Conservation (phyloP, 2,329 filamentous ascomycete genomes). For the Colletotrichum tropicicola region DNA sequence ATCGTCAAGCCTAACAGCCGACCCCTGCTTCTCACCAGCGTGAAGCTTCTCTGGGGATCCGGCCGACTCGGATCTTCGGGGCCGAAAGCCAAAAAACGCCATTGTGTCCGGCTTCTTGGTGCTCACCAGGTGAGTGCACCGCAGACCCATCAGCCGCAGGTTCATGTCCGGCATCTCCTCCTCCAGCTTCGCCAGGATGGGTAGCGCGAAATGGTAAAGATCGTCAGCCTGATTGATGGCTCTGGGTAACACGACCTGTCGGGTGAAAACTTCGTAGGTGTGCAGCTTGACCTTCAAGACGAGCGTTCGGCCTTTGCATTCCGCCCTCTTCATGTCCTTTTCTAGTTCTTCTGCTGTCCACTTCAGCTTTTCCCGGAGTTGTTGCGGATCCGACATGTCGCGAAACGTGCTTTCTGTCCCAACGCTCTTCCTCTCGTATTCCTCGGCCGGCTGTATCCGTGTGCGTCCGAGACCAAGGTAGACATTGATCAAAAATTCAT, state of each 20-base stretch:
- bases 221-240: constrained; percentile 81
- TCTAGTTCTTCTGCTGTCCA: constrained; percentile 86
- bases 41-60: constrained; percentile 31
- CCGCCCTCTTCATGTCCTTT: constrained; percentile 80
- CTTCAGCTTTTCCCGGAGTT: constrained; percentile 81
- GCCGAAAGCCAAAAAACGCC: constrained; percentile 78
- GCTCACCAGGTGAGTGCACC: constrained; percentile 87
- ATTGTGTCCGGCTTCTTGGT: constrained; percentile 83
- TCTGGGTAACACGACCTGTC: constrained; percentile 79
- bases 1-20: constrained; percentile 43
- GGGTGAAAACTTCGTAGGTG: constrained; percentile 89
- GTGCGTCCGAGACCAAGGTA: constrained; percentile 90
- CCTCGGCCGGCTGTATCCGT: constrained; percentile 84
- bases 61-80: constrained; percentile 32
- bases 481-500: constrained; percentile 83
- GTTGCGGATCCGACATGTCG: constrained; percentile 75
- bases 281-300: constrained; percentile 94
- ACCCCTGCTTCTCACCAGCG: constrained; percentile 45
- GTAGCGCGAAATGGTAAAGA: constrained; percentile 81
- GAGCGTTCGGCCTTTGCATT: constrained; percentile 90
- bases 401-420: constrained; percentile 93
- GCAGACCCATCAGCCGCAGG: constrained; percentile 85
- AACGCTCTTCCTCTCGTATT: constrained; percentile 91
- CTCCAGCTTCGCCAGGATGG: constrained; percentile 85
- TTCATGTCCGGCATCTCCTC: constrained; percentile 84